Evolutionary conservation across 2,329 filamentous ascomycete species (phyloP).

Genomic region (Ascochyta pisi): DNA sequence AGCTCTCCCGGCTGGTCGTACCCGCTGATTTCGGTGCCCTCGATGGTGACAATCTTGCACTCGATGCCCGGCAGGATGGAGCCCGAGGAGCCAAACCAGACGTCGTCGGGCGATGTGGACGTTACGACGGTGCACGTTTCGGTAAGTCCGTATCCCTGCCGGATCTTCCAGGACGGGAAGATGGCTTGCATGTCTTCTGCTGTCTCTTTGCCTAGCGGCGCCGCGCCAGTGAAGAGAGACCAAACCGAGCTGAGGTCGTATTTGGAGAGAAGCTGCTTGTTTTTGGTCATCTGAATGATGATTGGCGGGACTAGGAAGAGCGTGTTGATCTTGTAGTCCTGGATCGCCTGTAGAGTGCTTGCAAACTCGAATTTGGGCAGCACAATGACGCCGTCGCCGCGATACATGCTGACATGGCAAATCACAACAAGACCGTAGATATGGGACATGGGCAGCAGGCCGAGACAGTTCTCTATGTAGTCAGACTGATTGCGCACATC

Average conservation of each 20-base stretch:
- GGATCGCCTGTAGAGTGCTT: constrained; percentile 68
- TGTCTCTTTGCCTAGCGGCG: constrained; percentile 77
- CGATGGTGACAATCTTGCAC: constrained; percentile 70
- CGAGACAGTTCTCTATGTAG: constrained; percentile 64
- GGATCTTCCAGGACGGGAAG: constrained; percentile 70
- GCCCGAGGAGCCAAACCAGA: constrained; percentile 75
- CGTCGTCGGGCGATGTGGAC: constrained; percentile 66
- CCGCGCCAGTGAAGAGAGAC: constrained; percentile 75
- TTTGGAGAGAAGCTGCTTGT: constrained; percentile 64
- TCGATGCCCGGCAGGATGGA: constrained; percentile 70
- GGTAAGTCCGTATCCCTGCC: constrained; percentile 80
- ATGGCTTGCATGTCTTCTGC: constrained; percentile 67
- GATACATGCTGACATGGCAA: constrained; percentile 68
- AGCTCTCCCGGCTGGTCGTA: constrained; percentile 82
- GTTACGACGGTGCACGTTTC: constrained; percentile 77
- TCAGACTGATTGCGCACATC: constrained; percentile 47
- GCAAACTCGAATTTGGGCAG: constrained; percentile 78
- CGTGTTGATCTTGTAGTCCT: constrained; percentile 71
- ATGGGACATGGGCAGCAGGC: constrained; percentile 80
- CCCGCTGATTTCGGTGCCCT: constrained; percentile 73
- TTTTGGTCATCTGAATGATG: constrained; percentile 76
- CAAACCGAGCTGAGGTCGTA: constrained; percentile 75
- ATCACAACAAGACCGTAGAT: constrained; percentile 81
- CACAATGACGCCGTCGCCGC: constrained; percentile 76
- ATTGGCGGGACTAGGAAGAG: constrained; percentile 81